These are phyloP conservation scores for Canna indica DNA, from an alignment of 176 grass and related monocot species.

Conservation along the genomic window DNA sequence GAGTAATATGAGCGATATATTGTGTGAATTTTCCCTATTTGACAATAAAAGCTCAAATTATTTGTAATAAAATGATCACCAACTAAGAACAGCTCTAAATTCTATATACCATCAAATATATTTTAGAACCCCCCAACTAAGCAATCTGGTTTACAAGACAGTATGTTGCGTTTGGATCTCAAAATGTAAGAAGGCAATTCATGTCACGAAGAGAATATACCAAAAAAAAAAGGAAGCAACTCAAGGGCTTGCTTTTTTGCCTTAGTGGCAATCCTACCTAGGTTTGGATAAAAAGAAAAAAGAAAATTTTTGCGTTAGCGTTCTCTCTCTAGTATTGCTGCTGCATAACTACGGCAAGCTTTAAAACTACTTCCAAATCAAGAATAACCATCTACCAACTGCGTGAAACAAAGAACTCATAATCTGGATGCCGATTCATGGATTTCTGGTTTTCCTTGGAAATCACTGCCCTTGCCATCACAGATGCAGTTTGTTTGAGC, in stretches of 20 bases:
- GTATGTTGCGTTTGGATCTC: too few relatives aligned
- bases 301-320: not conserved
- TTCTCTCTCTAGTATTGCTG: not conserved
- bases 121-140: not conserved
- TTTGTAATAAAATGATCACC: too few relatives aligned
- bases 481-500: constrained; percentile 33
- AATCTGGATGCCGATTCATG: constrained; percentile 52
- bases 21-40: too few relatives aligned
- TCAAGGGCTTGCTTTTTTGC: not conserved
- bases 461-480: constrained; percentile 46
- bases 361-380: not conserved
- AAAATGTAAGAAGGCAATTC: too few relatives aligned
- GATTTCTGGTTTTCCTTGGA: constrained; percentile 16
- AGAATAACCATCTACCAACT: constrained; percentile 25
- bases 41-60: too few relatives aligned
- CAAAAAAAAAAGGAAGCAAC: constrained; percentile 1
- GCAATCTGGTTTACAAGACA: not conserved
- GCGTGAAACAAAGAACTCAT: constrained; percentile 64
- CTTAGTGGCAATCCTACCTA: not conserved
- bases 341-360: constrained; percentile 10
- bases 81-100: too few relatives aligned
- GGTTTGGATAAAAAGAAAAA: not conserved
- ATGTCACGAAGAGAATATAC: not conserved
- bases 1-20: too few relatives aligned
- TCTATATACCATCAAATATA: too few relatives aligned